Percentiles rank a stretch among this genome's conserved stretches.
Conservation (phyloP, 2,329 filamentous ascomycete genomes). For the Diplodia intermedia region DNA sequence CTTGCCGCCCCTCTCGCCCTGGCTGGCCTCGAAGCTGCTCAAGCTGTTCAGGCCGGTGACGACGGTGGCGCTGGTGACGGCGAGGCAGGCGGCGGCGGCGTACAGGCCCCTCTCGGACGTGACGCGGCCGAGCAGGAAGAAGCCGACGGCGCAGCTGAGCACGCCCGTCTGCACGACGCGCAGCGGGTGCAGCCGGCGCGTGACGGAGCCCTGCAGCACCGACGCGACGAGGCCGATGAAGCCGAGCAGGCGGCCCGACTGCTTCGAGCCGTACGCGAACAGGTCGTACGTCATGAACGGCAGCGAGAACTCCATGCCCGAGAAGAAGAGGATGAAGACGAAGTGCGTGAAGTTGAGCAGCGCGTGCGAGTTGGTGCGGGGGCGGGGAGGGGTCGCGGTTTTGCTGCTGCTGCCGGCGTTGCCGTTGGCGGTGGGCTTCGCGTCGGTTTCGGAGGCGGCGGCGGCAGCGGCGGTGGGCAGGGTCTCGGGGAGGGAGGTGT, state of each 20-base stretch:
- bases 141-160: conserved; percentile 76
- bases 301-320: conserved; percentile 95
- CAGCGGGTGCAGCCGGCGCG: conserved; percentile 81
- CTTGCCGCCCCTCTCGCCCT: conserved; percentile 82
- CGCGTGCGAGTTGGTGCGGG: conserved; percentile 79
- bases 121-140: conserved; percentile 77
- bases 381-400: conserved; percentile 33
- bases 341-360: conserved; percentile 87
- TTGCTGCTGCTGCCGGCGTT: conserved; percentile 26
- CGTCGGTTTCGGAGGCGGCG: conserved; percentile 36
- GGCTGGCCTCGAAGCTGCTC: conserved; percentile 85
- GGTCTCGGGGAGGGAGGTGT: conserved; percentile 84
- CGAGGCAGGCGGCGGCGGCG: conserved; percentile 79
- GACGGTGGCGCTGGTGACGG: conserved; percentile 90
- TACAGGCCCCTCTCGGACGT: conserved; percentile 75
- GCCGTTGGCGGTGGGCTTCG: conserved; percentile 37
- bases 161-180: conserved; percentile 81
- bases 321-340: conserved; percentile 93
- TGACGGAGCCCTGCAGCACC: conserved; percentile 90
- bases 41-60: conserved; percentile 93
- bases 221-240: conserved; percentile 92
- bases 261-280: conserved; percentile 78
- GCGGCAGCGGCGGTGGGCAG: conserved; percentile 63
- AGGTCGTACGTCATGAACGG: conserved; percentile 98
- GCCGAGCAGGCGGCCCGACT: conserved; percentile 85